Evolutionary conservation across 2,329 filamentous ascomycete species (phyloP).

Genomic region (Cercospora zeina): DNA sequence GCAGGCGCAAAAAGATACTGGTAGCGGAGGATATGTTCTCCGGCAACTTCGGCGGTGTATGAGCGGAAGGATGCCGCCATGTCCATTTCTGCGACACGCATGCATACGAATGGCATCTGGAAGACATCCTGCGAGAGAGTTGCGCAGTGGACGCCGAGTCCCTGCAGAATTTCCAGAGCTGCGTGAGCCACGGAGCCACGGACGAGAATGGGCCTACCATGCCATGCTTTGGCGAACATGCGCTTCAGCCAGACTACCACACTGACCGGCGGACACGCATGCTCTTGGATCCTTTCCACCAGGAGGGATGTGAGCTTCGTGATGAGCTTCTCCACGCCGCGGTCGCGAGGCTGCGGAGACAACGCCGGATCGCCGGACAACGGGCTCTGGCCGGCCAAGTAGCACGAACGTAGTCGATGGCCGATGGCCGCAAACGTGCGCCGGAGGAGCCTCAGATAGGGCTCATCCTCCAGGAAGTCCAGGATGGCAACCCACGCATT

Average conservation of each 20-base stretch:
- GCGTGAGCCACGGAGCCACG: conserved; percentile 15
- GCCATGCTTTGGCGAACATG: conserved; percentile 24
- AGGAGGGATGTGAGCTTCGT: neutral
- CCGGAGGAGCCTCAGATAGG: conserved; percentile 20
- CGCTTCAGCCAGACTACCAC: conserved; percentile 28
- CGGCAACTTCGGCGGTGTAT: neutral
- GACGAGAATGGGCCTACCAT: conserved; percentile 13
- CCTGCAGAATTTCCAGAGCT: conserved; percentile 21
- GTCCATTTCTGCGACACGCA: conserved; percentile 14
- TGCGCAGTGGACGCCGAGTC: neutral
- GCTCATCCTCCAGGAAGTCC: conserved; percentile 23
- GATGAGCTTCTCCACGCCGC: neutral
- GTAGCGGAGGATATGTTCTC: conserved; percentile 72
- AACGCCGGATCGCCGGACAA: neutral
- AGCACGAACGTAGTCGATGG: neutral
- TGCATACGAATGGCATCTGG: conserved; percentile 21
- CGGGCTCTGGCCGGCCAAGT: neutral
- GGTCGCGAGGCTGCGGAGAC: neutral
- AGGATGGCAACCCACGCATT: conserved; percentile 26
- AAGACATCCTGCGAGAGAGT: conserved; percentile 13
- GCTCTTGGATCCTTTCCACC: neutral
- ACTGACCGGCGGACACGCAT: neutral
- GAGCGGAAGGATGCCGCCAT: conserved; percentile 15
- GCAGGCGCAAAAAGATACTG: conserved; percentile 75
- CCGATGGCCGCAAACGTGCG: conserved; percentile 16